Evolutionary conservation across 192 early-diverging fungal species (phyloP), one percentile per base, ranked within the genome.

Genomic region (Phlyctochytrium arcticum): DNA sequence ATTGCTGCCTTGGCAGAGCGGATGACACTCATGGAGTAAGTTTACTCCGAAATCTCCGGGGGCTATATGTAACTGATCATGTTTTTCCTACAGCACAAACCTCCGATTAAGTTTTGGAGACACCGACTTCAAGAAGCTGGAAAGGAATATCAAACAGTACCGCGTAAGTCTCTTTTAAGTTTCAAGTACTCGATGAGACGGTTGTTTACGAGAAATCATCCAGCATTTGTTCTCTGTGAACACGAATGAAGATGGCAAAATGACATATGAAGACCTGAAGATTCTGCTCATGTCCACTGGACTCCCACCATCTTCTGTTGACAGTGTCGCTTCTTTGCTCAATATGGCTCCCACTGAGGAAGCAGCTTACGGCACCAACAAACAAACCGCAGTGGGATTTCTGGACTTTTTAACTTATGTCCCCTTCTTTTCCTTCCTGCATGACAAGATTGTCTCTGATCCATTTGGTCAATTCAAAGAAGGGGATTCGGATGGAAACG

Each of bases 111-210:
- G 67, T 30, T 69, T 69, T 26, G 33, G 50, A n/a, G 51, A 69
- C 39, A 69, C 67, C 0, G 67, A 69, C 44, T 69, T 69, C 59
- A 37, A 35, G n/a, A 69, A 69, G 59, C 58, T 69, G 1, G 67
- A 69, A 36, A 39, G 17, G 36, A 69, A 62, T 31, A 69, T 69
- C 49, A 60, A 62, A 37, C 56, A 62, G 26, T 69, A 61, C 58
- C 26, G 67, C 23, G 59, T 67, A 67, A 39, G 26, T 10, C 5
- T 8, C 26, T 23, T 24, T 15, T 24, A 15, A 23, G n/a, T n/a
- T n/a, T n/a, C n/a, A n/a, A n/a, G n/a, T n/a, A n/a, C n/a, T n/a
- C n/a, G n/a, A n/a, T n/a, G n/a, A n/a, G n/a, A n/a, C n/a, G n/a
- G n/a, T n/a, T n/a, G n/a, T n/a, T n/a, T n/a, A n/a, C n/a, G n/a